phyloP scores from a whole-genome alignment of 2,329 filamentous ascomycete genomes.

The Aspergillus terreus region DNA sequence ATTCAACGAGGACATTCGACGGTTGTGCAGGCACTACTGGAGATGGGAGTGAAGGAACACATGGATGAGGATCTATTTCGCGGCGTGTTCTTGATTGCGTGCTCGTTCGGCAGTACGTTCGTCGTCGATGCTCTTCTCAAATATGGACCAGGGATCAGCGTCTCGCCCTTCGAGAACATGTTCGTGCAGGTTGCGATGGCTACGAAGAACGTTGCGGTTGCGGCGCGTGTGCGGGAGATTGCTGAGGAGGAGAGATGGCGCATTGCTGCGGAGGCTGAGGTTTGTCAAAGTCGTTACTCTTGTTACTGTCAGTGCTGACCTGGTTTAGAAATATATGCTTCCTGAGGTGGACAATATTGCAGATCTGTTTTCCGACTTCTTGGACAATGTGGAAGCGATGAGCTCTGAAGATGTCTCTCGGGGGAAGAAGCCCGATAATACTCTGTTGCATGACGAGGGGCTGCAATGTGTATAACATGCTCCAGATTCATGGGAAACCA shows the following conservation, averaged over 20 bases:
- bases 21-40: conserved; percentile 11
- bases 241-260: conserved; percentile 10
- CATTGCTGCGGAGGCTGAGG: not conserved
- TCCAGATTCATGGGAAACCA: too few relatives aligned
- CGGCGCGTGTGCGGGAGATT: conserved; percentile 30
- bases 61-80: conserved; percentile 3
- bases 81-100: conserved; percentile 9
- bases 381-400: too few relatives aligned
- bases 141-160: conserved; percentile 26
- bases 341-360: too few relatives aligned
- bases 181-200: conserved; percentile 16
- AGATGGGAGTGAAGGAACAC: conserved; percentile 12
- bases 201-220: conserved; percentile 26
- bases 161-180: conserved; percentile 22
- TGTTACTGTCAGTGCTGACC: too few relatives aligned
- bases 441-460: too few relatives aligned
- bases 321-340: too few relatives aligned
- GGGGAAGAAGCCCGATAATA: too few relatives aligned
- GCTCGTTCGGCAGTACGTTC: conserved; percentile 1
- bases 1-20: conserved; percentile 3
- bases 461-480: too few relatives aligned
- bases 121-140: conserved; percentile 12
- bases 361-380: too few relatives aligned
- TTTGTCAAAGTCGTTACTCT: too few relatives aligned
- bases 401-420: too few relatives aligned